Base-by-base conservation (phyloP, 139 green algal genomes). In the Chlorokybus atmophyticus region DNA sequence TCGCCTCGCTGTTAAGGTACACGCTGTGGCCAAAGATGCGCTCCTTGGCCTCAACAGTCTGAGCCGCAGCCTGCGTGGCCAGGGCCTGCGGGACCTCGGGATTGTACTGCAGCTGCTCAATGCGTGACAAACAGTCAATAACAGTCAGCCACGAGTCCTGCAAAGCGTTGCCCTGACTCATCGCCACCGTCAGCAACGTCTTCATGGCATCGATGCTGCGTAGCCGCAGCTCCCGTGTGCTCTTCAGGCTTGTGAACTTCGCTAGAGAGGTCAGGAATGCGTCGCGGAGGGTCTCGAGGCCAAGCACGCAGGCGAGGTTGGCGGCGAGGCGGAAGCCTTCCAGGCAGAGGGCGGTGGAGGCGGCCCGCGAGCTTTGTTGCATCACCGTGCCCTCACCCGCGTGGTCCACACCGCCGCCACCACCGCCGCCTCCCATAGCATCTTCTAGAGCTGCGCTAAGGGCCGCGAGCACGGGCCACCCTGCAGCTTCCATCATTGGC, bases 401-500 rank as follows among this genome's bases (percentile, higher is more conserved):
- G 35, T 44, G 10, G 35, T 44, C 10, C 10, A 14, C 10, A 14
- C 35, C 35, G 10, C 35, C 14, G 35, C 35, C 10, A 14, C 35
- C 10, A 10, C 14, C 35, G 35, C 14, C 14, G 10, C 10, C 35
- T 44, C 14, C 10, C 35, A 10, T 44, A 14, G 35, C 10, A 21
- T 79, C 83, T 23, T 78, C 66, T 64, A 95, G 70, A 55, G 75
- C 84, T 32, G 82, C 42, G 29, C 40, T 67, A 25, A 88, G 59
- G 26, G 85, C 86, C 7, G 85, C 88, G 48, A 98, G 78, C 63
- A 94, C 71, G 7, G 90, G 85, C 19, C 86, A 87, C 83, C 88
- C 95, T 17, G 79, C 69, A 5, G 83, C 78, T 60, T 96, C 87
- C 51, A 98, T 78, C 78, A 97, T 91, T 14, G 88, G 85, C 28